Conservation (phyloP, 176 grass and related monocot genomes). For the Avena sativa region DNA sequence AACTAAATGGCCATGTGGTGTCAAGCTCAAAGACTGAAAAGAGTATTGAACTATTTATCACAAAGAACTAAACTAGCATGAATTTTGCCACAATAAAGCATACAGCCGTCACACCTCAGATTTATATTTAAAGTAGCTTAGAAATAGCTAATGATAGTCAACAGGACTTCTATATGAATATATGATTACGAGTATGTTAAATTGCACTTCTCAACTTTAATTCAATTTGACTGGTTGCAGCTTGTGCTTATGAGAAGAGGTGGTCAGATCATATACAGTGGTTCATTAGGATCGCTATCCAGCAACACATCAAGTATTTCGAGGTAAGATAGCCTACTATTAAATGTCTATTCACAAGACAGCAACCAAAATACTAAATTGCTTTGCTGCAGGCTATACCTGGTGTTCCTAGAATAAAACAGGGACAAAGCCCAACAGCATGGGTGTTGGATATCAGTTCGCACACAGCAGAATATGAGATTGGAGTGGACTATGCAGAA, state of each 20-base stretch:
- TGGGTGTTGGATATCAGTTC: constrained; percentile 87
- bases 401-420: constrained; percentile 72
- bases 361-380: constrained; percentile 24
- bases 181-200: background rate
- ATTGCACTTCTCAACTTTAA: constrained; percentile 6
- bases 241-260: constrained; percentile 38
- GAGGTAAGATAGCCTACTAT: constrained; percentile 62
- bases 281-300: constrained; percentile 71
- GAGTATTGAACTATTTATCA: background rate
- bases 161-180: background rate
- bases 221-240: constrained; percentile 49
- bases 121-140: background rate
- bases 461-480: constrained; percentile 65
- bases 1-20: background rate
- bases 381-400: constrained; percentile 65
- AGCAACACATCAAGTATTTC: constrained; percentile 84
- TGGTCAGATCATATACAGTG: constrained; percentile 4
- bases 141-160: background rate
- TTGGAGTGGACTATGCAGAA: constrained; percentile 67
- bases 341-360: background rate
- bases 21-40: background rate
- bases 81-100: background rate
- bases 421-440: constrained; percentile 77
- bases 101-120: background rate
- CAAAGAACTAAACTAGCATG: background rate